Conservation (phyloP, 768 basidiomycete species). For the Lentinula guzmanii region DNA sequence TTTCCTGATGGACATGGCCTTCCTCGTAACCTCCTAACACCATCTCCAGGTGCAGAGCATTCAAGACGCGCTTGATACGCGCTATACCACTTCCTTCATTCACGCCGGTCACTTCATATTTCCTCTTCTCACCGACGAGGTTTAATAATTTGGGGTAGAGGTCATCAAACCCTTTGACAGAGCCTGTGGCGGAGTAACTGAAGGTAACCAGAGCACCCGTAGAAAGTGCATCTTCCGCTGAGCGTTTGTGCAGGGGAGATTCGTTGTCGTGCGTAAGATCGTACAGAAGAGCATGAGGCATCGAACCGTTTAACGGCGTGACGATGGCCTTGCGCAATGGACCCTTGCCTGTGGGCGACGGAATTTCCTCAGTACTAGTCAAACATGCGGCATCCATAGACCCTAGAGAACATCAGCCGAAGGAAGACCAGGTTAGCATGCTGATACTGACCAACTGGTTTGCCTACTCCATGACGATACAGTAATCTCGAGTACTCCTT, state of each 20-base stretch:
- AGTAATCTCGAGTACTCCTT: slow-evolving; percentile 88
- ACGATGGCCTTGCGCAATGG: slow-evolving; percentile 68
- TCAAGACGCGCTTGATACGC: slow-evolving; percentile 65
- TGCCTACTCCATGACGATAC: slow-evolving; percentile 87
- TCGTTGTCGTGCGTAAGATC: slow-evolving; percentile 99
- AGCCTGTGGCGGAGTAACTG: slow-evolving; percentile 82
- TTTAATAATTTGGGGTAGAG: slow-evolving; percentile 92
- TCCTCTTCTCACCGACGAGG: slow-evolving; percentile 77
- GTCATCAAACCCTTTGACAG: slow-evolving; percentile 97
- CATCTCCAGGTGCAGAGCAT: slow-evolving; percentile 90
- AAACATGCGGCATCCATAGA: slow-evolving; percentile 93
- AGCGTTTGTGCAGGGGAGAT: slow-evolving; percentile 81
- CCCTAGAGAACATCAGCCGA: slow-evolving; percentile 34
- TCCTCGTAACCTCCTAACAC: slow-evolving; percentile 80
- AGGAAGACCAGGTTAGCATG: neutral
- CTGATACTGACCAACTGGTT: slow-evolving; percentile 72
- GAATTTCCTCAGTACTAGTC: slow-evolving; percentile 67
- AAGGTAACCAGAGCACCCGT: slow-evolving; percentile 93
- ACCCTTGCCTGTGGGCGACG: slow-evolving; percentile 80
- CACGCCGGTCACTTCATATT: slow-evolving; percentile 65
- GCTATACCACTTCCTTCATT: slow-evolving; percentile 52
- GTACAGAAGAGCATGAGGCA: slow-evolving; percentile 90
- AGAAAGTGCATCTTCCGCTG: slow-evolving; percentile 92
- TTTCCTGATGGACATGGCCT: slow-evolving; percentile 96
- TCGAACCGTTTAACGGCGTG: slow-evolving; percentile 76